These are phyloP conservation scores for Hypoxylon lienhwacheense DNA, from an alignment of 495 filamentous ascomycete species.

Conservation along the genomic window DNA sequence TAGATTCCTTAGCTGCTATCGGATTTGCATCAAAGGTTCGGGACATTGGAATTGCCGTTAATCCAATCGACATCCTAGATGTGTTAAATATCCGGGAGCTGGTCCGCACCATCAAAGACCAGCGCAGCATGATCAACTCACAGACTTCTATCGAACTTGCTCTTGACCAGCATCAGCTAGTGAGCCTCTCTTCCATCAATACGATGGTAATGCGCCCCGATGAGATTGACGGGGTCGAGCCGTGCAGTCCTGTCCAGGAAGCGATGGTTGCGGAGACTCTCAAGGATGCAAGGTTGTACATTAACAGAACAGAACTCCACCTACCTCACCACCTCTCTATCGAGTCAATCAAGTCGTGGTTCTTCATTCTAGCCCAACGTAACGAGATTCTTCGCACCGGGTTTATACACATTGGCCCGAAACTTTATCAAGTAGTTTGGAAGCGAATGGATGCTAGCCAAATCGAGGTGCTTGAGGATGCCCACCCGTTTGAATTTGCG, in stretches of 20 bases:
- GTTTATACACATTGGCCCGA: constrained; percentile 57
- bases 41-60: constrained; percentile 51
- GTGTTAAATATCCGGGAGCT: constrained; percentile 46
- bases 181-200: constrained; percentile 20
- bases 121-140: neutral
- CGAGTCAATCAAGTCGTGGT: constrained; percentile 45
- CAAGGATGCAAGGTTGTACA: constrained; percentile 60
- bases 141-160: neutral
- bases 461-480: constrained; percentile 44
- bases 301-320: constrained; percentile 70
- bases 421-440: constrained; percentile 67
- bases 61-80: constrained; percentile 59
- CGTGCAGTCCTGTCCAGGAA: constrained; percentile 69
- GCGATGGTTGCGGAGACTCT: constrained; percentile 77
- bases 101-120: neutral
- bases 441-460: constrained; percentile 45
- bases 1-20: constrained; percentile 77
- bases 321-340: constrained; percentile 41
- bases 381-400: constrained; percentile 73
- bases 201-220: constrained; percentile 17
- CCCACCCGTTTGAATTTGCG: constrained; percentile 3
- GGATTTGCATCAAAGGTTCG: constrained; percentile 63
- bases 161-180: neutral
- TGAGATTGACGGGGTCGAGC: constrained; percentile 56
- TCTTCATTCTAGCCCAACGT: constrained; percentile 50